Percentiles rank a stretch among this genome's conserved stretches.
phyloP scores from a whole-genome alignment of 2,329 filamentous ascomycete genomes.

The Colletotrichum sp. region DNA sequence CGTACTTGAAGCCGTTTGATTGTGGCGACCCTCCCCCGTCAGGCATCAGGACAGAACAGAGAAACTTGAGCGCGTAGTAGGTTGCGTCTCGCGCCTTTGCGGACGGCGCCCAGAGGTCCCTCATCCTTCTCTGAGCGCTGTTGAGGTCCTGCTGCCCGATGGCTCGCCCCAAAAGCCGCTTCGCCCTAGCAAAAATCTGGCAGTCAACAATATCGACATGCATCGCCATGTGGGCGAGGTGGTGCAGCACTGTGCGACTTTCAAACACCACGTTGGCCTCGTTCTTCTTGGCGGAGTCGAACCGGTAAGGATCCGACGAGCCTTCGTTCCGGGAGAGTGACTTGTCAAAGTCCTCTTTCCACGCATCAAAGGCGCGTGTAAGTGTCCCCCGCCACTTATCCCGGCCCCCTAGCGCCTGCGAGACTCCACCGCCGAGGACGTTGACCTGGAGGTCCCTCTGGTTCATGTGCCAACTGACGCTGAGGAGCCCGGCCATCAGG shows the following conservation, averaged over 20 bases:
- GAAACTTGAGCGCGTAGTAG: constrained; percentile 89
- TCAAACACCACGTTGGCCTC: constrained; percentile 75
- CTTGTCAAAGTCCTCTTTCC: constrained; percentile 91
- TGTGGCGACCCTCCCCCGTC: constrained; percentile 37
- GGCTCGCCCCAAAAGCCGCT: constrained; percentile 81
- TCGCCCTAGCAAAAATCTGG: constrained; percentile 92
- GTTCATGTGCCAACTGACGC: constrained; percentile 97
- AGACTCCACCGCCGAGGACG: constrained; percentile 75
- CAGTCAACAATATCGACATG: constrained; percentile 98
- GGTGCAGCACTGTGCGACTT: constrained; percentile 86
- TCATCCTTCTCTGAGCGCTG: constrained; percentile 82
- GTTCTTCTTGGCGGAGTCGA: constrained; percentile 65
- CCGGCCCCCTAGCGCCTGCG: constrained; percentile 79
- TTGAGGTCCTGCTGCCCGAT: constrained; percentile 84
- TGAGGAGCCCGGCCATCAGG: constrained; percentile 91
- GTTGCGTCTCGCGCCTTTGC: constrained; percentile 89
- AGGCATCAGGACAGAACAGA: constrained; percentile 81
- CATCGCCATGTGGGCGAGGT: constrained; percentile 96
- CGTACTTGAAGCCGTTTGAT: constrained; percentile 43
- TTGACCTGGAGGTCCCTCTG: constrained; percentile 93
- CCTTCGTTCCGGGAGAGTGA: constrained; percentile 68
- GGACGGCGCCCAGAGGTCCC: constrained; percentile 86
- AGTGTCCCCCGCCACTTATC: constrained; percentile 91
- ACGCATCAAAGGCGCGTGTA: constrained; percentile 88
- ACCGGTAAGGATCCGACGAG: constrained; percentile 58